These are phyloP conservation scores for Candida ponderosae DNA, from an alignment of 805 yeast genomes.

Conservation along the genomic window DNA sequence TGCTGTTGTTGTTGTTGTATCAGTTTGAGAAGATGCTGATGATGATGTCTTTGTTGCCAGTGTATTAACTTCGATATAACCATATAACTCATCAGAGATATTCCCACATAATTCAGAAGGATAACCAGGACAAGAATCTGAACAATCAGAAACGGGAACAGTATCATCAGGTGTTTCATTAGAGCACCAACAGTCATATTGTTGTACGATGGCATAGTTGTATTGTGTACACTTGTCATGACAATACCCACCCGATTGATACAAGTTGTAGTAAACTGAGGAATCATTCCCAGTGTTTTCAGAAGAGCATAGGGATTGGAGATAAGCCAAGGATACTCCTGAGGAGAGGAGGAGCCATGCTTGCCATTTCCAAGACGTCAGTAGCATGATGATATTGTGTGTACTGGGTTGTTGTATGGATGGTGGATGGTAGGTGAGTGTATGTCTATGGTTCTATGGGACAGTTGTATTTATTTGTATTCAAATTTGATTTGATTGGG, in stretches of 20 bases:
- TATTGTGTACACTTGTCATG: slow-evolving; percentile 36
- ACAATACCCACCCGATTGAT: slow-evolving; percentile 46
- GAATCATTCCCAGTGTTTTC: slow-evolving; percentile 29
- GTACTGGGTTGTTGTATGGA: too few species aligned
- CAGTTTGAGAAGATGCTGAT: neutral
- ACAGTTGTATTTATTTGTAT: too few species aligned
- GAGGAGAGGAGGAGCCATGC: too few species aligned
- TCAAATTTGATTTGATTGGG: too few species aligned
- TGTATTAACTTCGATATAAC: slow-evolving; percentile 36
- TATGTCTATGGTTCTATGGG: too few species aligned
- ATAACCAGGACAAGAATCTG: slow-evolving; percentile 36
- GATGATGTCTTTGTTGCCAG: neutral
- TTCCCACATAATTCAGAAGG: slow-evolving; percentile 37
- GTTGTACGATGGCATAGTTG: slow-evolving; percentile 46
- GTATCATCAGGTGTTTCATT: slow-evolving; percentile 39
- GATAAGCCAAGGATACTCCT: too few species aligned
- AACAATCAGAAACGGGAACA: slow-evolving; percentile 23
- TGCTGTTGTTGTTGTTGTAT: neutral
- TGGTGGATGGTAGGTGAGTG: too few species aligned
- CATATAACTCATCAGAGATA: slow-evolving; percentile 35
- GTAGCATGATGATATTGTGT: too few species aligned
- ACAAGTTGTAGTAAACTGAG: slow-evolving; percentile 14
- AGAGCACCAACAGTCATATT: slow-evolving; percentile 56
- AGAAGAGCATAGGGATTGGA: slow-evolving; percentile 23
- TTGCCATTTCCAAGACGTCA: too few species aligned